Conservation (phyloP, 805 yeast species). For the Candida succiphila region DNA sequence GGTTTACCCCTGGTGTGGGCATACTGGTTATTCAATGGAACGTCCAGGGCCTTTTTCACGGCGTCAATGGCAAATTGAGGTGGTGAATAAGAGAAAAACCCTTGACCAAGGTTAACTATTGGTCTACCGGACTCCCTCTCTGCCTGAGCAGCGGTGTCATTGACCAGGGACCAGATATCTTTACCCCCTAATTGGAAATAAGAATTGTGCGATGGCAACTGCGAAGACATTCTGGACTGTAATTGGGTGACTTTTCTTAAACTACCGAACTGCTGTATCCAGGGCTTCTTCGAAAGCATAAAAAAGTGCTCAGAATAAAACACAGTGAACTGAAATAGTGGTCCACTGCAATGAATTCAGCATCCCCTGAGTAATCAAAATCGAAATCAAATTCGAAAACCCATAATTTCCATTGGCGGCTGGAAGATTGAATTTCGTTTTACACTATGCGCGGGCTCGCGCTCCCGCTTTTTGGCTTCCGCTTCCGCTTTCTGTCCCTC, state of each 20-base stretch:
- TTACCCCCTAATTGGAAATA: constrained; percentile 66
- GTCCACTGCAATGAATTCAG: too few species aligned
- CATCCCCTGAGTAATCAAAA: too few species aligned
- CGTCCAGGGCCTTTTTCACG: constrained; percentile 63
- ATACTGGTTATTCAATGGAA: constrained; percentile 79
- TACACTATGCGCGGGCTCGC: too few species aligned
- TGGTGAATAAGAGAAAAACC: constrained; percentile 93
- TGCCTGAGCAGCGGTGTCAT: constrained; percentile 88
- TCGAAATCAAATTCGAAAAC: too few species aligned
- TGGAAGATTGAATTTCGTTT: too few species aligned
- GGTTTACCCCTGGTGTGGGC: constrained; percentile 89
- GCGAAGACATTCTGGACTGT: constrained; percentile 6
- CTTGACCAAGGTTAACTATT: constrained; percentile 88
- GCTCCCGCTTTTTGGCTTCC: too few species aligned
- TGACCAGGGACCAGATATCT: constrained; percentile 93
- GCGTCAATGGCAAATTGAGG: constrained; percentile 88
- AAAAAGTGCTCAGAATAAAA: too few species aligned
- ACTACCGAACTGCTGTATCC: too few species aligned
- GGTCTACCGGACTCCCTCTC: constrained; percentile 61
- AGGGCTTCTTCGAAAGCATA: too few species aligned
- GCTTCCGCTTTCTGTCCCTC: too few species aligned
- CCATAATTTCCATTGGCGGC: too few species aligned
- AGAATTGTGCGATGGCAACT: constrained; percentile 43
- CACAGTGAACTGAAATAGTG: too few species aligned
- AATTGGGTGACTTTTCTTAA: not conserved